A percentile compares a stretch with the other conserved stretches of the same genome.
These are phyloP conservation scores for Solanum peruvianum DNA, from an alignment of 257 asterid genomes.

Conservation along the genomic window DNA sequence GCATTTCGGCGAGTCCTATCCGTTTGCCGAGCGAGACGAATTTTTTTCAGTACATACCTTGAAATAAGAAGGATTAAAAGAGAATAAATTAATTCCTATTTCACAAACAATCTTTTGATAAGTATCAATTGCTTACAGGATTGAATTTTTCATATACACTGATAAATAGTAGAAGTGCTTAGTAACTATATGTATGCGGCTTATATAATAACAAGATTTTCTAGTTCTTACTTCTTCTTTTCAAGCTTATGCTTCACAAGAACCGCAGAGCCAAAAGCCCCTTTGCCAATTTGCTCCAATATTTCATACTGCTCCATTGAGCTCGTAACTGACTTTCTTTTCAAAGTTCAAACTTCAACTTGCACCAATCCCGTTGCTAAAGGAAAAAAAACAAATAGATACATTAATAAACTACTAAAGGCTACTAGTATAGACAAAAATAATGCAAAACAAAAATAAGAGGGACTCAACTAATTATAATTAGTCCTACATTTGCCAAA, in stretches of 20 bases:
- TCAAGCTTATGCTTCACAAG: conserved; percentile 79
- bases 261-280: conserved; percentile 90
- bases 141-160: not conserved
- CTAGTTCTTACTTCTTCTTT: conserved; percentile 60
- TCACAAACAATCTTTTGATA: not conserved
- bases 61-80: not conserved
- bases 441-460: not conserved
- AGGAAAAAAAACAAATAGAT: not conserved
- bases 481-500: not conserved
- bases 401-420: not conserved
- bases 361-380: not conserved
- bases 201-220: not conserved
- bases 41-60: conserved; percentile 88
- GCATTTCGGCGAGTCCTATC: conserved; percentile 92
- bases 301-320: conserved; percentile 74
- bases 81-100: conserved; percentile 1
- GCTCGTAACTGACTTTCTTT: not conserved
- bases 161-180: not conserved
- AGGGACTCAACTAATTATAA: not conserved
- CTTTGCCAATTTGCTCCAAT: conserved; percentile 89
- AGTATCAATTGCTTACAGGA: not conserved
- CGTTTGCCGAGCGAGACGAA: conserved; percentile 94
- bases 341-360: not conserved
- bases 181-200: not conserved
- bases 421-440: not conserved